phyloP scores from a whole-genome alignment of 305 asterid species.

The Petunia hybrid region DNA sequence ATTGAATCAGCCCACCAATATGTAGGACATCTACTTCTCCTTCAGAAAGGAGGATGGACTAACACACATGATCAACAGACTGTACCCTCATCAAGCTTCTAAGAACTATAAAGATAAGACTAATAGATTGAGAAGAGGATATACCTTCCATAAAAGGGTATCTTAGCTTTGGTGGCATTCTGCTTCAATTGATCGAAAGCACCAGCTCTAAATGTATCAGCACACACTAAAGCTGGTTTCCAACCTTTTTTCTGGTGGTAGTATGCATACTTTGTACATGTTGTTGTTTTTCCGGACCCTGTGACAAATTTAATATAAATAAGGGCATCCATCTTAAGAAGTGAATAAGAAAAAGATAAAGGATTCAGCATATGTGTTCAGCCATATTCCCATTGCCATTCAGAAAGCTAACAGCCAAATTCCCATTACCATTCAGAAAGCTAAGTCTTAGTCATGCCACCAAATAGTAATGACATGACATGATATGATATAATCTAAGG shows the following conservation, averaged over 20 bases:
- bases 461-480: background rate
- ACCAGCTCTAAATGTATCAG: constrained; percentile 98
- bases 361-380: background rate
- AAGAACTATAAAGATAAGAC: background rate
- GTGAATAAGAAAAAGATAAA: constrained; percentile 2
- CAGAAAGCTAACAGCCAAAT: background rate
- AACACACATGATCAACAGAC: background rate
- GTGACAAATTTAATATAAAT: constrained; percentile 28
- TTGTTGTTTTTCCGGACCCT: constrained; percentile 97
- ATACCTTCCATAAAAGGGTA: constrained; percentile 53
- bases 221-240: constrained; percentile 98
- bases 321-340: background rate
- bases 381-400: background rate
- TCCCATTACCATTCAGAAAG: background rate
- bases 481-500: background rate
- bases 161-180: constrained; percentile 95
- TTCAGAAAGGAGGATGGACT: constrained; percentile 7
- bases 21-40: background rate
- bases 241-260: constrained; percentile 98
- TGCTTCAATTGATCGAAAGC: constrained; percentile 99
- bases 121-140: constrained; percentile 18
- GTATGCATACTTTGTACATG: constrained; percentile 92
- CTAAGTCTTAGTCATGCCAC: background rate
- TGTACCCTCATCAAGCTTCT: constrained; percentile 25
- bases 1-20: background rate